Percentiles rank a stretch among this genome's conserved stretches.
Evolutionary conservation across 805 yeast species (phyloP).

Genomic region (Saccharomyces kudriavzevii): DNA sequence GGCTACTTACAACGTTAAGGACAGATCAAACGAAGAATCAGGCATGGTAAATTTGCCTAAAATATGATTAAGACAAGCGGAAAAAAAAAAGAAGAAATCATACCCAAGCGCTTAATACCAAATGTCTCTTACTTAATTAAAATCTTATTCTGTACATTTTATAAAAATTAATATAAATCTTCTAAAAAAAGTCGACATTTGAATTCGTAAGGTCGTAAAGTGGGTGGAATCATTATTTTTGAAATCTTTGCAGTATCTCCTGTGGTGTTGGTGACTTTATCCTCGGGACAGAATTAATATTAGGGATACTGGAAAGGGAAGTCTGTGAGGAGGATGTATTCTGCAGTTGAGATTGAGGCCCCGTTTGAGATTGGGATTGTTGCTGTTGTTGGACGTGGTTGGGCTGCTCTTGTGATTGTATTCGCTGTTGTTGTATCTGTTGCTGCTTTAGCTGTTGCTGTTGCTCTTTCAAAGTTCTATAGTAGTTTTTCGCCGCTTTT

Average conservation of each 20-base stretch:
- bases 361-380: constrained; percentile 5
- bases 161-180: not conserved
- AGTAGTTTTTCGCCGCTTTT: constrained; percentile 30
- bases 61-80: constrained; percentile 8
- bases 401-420: constrained; percentile 5
- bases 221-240: constrained; percentile 21
- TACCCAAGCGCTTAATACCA: not conserved
- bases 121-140: not conserved
- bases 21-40: constrained; percentile 44
- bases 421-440: constrained; percentile 22
- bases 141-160: not conserved
- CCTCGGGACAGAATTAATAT: constrained; percentile 5
- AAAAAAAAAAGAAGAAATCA: not conserved
- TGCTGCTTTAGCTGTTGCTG: constrained; percentile 23
- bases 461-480: constrained; percentile 17
- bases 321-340: not conserved
- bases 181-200: not conserved
- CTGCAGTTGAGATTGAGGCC: constrained; percentile 2
- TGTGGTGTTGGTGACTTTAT: constrained; percentile 28
- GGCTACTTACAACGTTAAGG: constrained; percentile 44
- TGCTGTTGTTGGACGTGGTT: constrained; percentile 1
- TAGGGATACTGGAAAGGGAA: not conserved
- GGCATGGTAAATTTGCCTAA: constrained; percentile 42
- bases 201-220: not conserved
- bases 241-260: constrained; percentile 29